Conservation (phyloP, 306 rosid genomes). For the Prosopis cineraria region DNA sequence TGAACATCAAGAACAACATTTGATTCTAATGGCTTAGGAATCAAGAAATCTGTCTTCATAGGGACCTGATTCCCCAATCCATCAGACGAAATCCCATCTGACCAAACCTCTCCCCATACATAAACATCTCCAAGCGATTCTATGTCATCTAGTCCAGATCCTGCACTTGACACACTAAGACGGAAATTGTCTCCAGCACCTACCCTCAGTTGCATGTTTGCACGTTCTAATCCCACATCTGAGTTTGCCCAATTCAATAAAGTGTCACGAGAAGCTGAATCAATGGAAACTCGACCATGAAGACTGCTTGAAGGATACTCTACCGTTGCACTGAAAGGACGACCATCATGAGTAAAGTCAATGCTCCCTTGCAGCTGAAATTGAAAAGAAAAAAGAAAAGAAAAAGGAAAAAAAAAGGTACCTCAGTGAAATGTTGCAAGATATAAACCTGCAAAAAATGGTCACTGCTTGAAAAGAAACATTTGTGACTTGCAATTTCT, state of each 20-base stretch:
- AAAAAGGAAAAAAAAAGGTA: slow-evolving; percentile 7
- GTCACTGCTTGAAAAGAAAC: not conserved
- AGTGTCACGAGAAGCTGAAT: slow-evolving; percentile 51
- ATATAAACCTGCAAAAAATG: slow-evolving; percentile 12
- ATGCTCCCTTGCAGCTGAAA: slow-evolving; percentile 52
- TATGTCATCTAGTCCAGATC: slow-evolving; percentile 87
- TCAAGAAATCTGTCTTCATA: slow-evolving; percentile 58
- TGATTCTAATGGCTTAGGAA: slow-evolving; percentile 82
- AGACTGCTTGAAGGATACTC: slow-evolving; percentile 52
- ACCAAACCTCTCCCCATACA: slow-evolving; percentile 91
- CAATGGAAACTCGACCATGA: slow-evolving; percentile 59
- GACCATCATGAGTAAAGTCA: slow-evolving; percentile 44
- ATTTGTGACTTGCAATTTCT: not conserved
- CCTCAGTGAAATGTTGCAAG: slow-evolving; percentile 16
- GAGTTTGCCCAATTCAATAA: slow-evolving; percentile 46
- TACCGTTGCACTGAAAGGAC: slow-evolving; percentile 56
- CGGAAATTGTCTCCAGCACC: slow-evolving; percentile 84
- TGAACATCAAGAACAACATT: slow-evolving; percentile 89
- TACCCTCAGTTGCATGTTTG: slow-evolving; percentile 73
- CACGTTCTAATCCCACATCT: slow-evolving; percentile 67
- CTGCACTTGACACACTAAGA: slow-evolving; percentile 82
- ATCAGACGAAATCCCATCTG: slow-evolving; percentile 58
- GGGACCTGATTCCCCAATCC: slow-evolving; percentile 54
- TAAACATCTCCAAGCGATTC: slow-evolving; percentile 94
- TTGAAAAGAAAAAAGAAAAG: slow-evolving; percentile 27